Percentiles rank a stretch among this genome's conserved stretches.
phyloP scores from a whole-genome alignment of 768 basidiomycete genomes.

The Tricholoma sp. region DNA sequence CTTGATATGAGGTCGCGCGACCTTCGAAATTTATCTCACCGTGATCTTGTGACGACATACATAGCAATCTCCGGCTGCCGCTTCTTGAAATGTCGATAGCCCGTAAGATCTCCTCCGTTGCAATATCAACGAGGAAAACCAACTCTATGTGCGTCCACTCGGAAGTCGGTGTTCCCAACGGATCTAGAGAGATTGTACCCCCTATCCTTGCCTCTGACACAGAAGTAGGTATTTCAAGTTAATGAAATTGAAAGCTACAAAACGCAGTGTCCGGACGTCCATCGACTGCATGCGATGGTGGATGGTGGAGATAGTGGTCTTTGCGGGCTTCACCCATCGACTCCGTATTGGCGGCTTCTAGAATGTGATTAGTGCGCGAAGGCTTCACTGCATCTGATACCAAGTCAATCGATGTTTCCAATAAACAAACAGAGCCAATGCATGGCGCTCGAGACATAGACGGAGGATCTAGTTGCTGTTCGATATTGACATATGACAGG shows the following conservation, averaged over 20 bases:
- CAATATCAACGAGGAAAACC: conserved; percentile 23
- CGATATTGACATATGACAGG: conserved; percentile 23
- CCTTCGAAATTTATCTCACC: neutral
- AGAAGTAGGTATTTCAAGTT: too few species aligned
- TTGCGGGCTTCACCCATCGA: conserved; percentile 29
- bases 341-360: conserved; percentile 30
- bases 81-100: conserved; percentile 14
- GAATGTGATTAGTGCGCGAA: conserved; percentile 31
- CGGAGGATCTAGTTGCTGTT: neutral
- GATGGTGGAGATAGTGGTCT: conserved; percentile 35
- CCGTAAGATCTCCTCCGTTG: conserved; percentile 16
- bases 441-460: conserved; percentile 34
- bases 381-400: conserved; percentile 29
- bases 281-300: conserved; percentile 56
- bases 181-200: conserved; percentile 27
- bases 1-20: neutral
- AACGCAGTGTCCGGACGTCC: conserved; percentile 44
- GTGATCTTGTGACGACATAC: conserved; percentile 7
- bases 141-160: conserved; percentile 13
- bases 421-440: conserved; percentile 36
- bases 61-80: conserved; percentile 11
- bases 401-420: conserved; percentile 48
- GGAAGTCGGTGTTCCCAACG: conserved; percentile 5
- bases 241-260: conserved; percentile 37
- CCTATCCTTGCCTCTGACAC: conserved; percentile 22